A percentile compares a stretch with the other conserved stretches of the same genome.
Conservation (phyloP, 208 protist species). For the Leptomonas seymouri region DNA sequence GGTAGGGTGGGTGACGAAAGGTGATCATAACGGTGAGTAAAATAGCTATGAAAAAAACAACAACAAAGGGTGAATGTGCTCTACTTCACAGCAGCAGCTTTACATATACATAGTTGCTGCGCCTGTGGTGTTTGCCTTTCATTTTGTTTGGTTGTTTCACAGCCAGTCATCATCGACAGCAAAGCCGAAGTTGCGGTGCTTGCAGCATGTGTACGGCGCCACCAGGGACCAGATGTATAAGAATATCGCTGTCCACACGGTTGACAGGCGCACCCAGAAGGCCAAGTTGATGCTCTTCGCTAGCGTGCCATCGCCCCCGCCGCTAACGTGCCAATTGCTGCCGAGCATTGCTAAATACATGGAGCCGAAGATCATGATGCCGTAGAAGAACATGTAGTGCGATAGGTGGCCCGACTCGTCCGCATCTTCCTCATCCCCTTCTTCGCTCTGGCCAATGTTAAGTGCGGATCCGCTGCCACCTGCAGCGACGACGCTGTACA, state of each 20-base stretch:
- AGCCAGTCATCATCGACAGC: constrained; percentile 66
- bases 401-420: constrained; percentile 81
- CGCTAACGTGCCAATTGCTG: constrained; percentile 91
- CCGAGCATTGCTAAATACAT: constrained; percentile 95
- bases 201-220: constrained; percentile 91
- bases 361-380: constrained; percentile 92
- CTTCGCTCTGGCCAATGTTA: constrained; percentile 59
- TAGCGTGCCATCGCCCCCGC: constrained; percentile 47
- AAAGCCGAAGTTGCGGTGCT: constrained; percentile 86
- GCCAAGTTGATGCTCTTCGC: constrained; percentile 65
- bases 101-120: not conserved
- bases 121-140: not conserved
- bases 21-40: too few species aligned
- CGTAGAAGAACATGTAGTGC: constrained; percentile 94
- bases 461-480: constrained; percentile 68
- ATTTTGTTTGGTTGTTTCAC: not conserved
- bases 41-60: not conserved
- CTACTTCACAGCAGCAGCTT: not conserved
- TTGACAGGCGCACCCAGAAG: constrained; percentile 92
- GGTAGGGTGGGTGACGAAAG: too few species aligned
- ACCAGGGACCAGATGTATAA: constrained; percentile 94
- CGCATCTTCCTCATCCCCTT: constrained; percentile 80
- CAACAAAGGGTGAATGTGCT: not conserved
- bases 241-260: constrained; percentile 79
- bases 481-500: constrained; percentile 76